Base-by-base conservation (phyloP, 1,284 basidiomycete genomes). In the Cutaneotrichosporon dermatis region DNA sequence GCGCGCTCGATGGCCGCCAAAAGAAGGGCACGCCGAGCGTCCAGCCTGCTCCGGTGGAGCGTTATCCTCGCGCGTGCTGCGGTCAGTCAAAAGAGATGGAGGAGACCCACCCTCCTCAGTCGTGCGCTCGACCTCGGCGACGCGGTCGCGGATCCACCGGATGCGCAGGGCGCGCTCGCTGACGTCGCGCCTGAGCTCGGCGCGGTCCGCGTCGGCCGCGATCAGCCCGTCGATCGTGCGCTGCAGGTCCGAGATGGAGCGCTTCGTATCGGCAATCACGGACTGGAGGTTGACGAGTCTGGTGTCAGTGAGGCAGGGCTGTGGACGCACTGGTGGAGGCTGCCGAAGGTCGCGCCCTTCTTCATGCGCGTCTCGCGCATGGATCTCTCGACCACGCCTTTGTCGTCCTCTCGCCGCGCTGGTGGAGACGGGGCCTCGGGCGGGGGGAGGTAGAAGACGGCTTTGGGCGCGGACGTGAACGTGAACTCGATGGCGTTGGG, bases 281-380 rank as follows among this genome's bases (percentile, higher is more conserved):
- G 84, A 80, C 68, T 90, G 88, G 37, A 90, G 73, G 55, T 83
- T 85, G 43, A 85, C 85, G 35, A 92, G 79, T 70, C 90, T 91
- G 56, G 6, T 13, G 54, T 66, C 55, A 66, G 59, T 25, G 25
- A 25, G 25, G 25, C 25, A 25, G 25, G 25, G 25, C 25, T 25
- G 25, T 25, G 25, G 25, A 25, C 75, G 52, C 45, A 77, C 76
- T 76, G 73, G 55, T 76, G 73, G 6, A 79, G 55, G 1, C 65
- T 70, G 7, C 74, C 75, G 3, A 77, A 61, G 1, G 69, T 71
- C 7, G 69, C 62, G 9, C 76, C 75, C 49, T 72, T 70, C 64
- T 75, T 73, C 77, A 78, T 78, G 40, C 71, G 65, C 9, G 76
- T 78, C 57, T 79, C 77, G 35, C 75, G 59, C 64, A 76, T 52